Evolutionary conservation across 1,284 basidiomycete species (phyloP).

Genomic region (Irpex sp.): DNA sequence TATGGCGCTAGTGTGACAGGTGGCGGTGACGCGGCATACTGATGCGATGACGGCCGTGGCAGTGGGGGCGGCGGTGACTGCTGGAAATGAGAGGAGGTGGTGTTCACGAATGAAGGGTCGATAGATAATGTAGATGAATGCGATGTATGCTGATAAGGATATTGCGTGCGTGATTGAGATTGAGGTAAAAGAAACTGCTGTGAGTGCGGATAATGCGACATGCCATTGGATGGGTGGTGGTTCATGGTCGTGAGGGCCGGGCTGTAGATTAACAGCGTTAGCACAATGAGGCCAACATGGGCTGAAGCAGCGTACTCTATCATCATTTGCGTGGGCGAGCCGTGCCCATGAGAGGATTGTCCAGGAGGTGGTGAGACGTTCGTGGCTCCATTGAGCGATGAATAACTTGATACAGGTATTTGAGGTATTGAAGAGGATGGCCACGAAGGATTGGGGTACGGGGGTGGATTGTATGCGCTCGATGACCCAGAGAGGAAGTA

Average conservation of each 20-base stretch:
- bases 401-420: slow-evolving; percentile 69
- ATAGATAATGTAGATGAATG: slow-evolving; percentile 35
- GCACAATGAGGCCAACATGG: background rate
- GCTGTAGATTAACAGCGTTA: slow-evolving; percentile 25
- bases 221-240: slow-evolving; percentile 27
- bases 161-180: slow-evolving; percentile 33
- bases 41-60: slow-evolving; percentile 30
- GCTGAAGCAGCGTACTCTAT: slow-evolving; percentile 45
- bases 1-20: slow-evolving; percentile 68
- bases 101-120: slow-evolving; percentile 27
- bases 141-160: slow-evolving; percentile 33
- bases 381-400: slow-evolving; percentile 70
- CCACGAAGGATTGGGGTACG: slow-evolving; percentile 48
- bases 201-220: slow-evolving; percentile 30
- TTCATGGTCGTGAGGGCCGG: slow-evolving; percentile 50
- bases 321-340: slow-evolving; percentile 33
- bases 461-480: slow-evolving; percentile 49
- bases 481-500: slow-evolving; percentile 33
- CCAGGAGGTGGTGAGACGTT: slow-evolving; percentile 29
- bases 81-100: slow-evolving; percentile 32
- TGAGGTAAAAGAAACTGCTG: slow-evolving; percentile 19
- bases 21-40: slow-evolving; percentile 11
- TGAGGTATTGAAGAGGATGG: slow-evolving; percentile 31
- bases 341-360: slow-evolving; percentile 25
- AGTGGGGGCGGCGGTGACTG: slow-evolving; percentile 28